Evolutionary conservation across 139 green algal genomes (phyloP).

Genomic region (Desmodesmus armatus): DNA sequence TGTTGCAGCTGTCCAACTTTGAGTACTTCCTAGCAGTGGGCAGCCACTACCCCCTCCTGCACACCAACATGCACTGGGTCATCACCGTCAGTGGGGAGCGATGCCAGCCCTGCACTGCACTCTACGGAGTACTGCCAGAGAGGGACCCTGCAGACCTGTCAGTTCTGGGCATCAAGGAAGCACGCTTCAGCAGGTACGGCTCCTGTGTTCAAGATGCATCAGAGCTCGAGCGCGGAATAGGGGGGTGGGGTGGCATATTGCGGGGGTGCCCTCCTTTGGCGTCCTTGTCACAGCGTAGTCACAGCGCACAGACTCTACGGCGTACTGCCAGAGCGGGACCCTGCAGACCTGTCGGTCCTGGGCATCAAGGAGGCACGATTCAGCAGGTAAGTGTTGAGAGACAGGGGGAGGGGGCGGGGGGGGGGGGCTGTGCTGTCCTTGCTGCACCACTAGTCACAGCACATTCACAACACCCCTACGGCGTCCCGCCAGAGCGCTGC

Average conservation of each 20-base stretch:
- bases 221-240: no score
- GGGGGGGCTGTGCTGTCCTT: no score
- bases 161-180: background rate
- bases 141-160: background rate
- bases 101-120: slow-evolving; percentile 67
- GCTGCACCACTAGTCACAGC: no score
- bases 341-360: background rate
- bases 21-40: slow-evolving; percentile 76
- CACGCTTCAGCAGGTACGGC: background rate
- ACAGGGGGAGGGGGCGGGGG: no score
- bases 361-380: slow-evolving; percentile 10
- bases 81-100: slow-evolving; percentile 65
- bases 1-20: slow-evolving; percentile 58
- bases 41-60: slow-evolving; percentile 41
- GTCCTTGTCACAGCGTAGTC: no score
- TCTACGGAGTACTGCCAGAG: slow-evolving; percentile 54
- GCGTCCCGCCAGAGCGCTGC: no score
- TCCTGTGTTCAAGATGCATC: no score
- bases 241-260: no score
- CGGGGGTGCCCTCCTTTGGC: no score
- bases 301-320: no score
- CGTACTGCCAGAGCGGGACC: slow-evolving; percentile 15
- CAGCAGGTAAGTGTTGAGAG: no score
- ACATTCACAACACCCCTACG: no score
- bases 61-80: slow-evolving; percentile 41